Evolutionary conservation across 441 rosid species (phyloP).

Genomic region (Erodium moschatum): DNA sequence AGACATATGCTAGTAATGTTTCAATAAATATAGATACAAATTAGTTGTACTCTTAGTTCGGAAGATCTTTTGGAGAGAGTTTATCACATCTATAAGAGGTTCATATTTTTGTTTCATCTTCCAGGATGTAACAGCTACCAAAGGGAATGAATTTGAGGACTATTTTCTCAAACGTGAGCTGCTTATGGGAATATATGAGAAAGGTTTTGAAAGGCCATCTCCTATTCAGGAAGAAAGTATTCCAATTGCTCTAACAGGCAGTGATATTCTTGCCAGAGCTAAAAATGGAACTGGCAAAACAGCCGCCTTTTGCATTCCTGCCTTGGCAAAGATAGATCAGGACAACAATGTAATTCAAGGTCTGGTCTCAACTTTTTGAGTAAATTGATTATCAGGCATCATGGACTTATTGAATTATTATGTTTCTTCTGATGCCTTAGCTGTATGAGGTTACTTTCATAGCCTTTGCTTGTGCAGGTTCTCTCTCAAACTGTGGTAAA

Average conservation of each 20-base stretch:
- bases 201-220: conserved; percentile 97
- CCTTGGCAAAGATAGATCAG: conserved; percentile 91
- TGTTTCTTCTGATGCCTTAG: too few species aligned
- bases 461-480: too few species aligned
- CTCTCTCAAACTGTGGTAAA: too few species aligned
- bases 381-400: too few species aligned
- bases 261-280: conserved; percentile 97
- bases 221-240: conserved; percentile 99
- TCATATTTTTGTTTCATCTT: neutral
- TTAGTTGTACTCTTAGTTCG: neutral
- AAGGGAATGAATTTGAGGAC: conserved; percentile 96
- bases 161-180: conserved; percentile 90
- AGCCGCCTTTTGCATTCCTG: conserved; percentile 93
- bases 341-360: conserved; percentile 95
- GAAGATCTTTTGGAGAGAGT: neutral
- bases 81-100: neutral
- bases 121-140: conserved; percentile 96
- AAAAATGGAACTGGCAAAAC: conserved; percentile 98
- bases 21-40: neutral
- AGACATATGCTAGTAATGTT: too few species aligned
- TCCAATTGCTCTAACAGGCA: conserved; percentile 97
- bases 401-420: too few species aligned
- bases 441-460: too few species aligned
- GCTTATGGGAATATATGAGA: conserved; percentile 95
- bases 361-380: conserved; percentile 16